Base-by-base conservation (phyloP, 805 yeast species). In the Candida parachauliodes region DNA sequence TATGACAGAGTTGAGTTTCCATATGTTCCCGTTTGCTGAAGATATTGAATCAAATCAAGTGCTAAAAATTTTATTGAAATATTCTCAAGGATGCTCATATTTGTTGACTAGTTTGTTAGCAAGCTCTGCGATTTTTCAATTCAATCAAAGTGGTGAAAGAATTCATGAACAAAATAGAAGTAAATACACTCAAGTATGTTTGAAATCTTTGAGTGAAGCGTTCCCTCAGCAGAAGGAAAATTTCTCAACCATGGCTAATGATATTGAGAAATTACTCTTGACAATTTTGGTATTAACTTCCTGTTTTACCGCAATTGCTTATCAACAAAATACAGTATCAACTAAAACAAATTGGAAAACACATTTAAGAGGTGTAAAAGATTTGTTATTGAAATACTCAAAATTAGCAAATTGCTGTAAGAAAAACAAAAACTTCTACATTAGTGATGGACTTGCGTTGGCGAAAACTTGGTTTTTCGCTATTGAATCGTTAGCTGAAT, bases 41-140 rank as follows among this genome's bases (percentile, higher is more conserved):
- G 55, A 59, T 33, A 49, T 60, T 9, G 68, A 59, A 34, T 41
- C 50, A 22, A 66, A 66, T 45, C 64, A 56, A 37, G 68, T 59
- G 17, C 54, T 61, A 15, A 52, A 52, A 32, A 23, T 82, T 1
- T 51, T 83, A 6, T 53, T 83, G 17, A 69, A 71, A 21, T 78
- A 78, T 52, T 81, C 85, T 1, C 64, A 65, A 34, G 66, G 70
- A 12, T 81, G 79, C 46, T 66, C 81, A 0, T 82, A 79, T 50
- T 54, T 83, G 9, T 59, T 83, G 34, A 78, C 81, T 18, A 81
- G 87, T 1, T 68, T 82, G 5, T 57, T 83, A 34, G 83, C 88
- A 0, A 77, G 79, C 39, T 85, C 87, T 8, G 87, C 88, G 0
- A 64, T 78, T 16, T 66, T 76, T 6, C 60, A 73, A 4, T 72